Evolutionary conservation across 2,329 filamentous ascomycete species (phyloP).

Genomic region (Dothiorella sarmentorum): DNA sequence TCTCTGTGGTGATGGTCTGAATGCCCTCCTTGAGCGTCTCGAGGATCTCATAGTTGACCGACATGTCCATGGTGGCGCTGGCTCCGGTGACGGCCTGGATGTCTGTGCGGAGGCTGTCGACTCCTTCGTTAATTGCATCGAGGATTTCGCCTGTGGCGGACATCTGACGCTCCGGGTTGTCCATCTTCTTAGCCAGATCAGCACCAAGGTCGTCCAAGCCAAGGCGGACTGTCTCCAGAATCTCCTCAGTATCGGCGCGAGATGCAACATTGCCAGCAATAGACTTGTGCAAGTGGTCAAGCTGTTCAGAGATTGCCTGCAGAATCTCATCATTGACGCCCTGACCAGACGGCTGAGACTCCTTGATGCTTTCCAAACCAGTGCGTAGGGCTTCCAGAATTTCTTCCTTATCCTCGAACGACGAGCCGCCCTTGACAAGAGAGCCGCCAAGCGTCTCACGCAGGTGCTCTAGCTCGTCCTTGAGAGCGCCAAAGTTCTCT

Average conservation of each 20-base stretch:
- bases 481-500: slow-evolving; percentile 41
- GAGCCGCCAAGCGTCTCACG: slow-evolving; percentile 42
- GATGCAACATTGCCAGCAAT: slow-evolving; percentile 39
- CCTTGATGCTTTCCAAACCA: slow-evolving; percentile 36
- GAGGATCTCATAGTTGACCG: slow-evolving; percentile 82
- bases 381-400: slow-evolving; percentile 38
- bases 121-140: slow-evolving; percentile 63
- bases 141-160: slow-evolving; percentile 57
- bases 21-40: slow-evolving; percentile 83
- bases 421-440: slow-evolving; percentile 36
- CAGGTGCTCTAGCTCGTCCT: slow-evolving; percentile 43
- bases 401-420: slow-evolving; percentile 38
- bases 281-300: slow-evolving; percentile 47
- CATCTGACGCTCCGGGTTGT: slow-evolving; percentile 51
- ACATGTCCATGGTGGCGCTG: slow-evolving; percentile 77
- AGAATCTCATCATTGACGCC: slow-evolving; percentile 49
- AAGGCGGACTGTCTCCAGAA: slow-evolving; percentile 47
- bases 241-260: slow-evolving; percentile 46
- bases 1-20: slow-evolving; percentile 69
- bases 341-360: background rate
- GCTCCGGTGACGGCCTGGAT: slow-evolving; percentile 60
- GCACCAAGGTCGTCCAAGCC: slow-evolving; percentile 50
- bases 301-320: slow-evolving; percentile 50
- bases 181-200: slow-evolving; percentile 51
- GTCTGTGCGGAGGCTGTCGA: slow-evolving; percentile 72